These are phyloP conservation scores for Inonotus hispidus DNA, from an alignment of 1,284 basidiomycete species.

Conservation along the genomic window DNA sequence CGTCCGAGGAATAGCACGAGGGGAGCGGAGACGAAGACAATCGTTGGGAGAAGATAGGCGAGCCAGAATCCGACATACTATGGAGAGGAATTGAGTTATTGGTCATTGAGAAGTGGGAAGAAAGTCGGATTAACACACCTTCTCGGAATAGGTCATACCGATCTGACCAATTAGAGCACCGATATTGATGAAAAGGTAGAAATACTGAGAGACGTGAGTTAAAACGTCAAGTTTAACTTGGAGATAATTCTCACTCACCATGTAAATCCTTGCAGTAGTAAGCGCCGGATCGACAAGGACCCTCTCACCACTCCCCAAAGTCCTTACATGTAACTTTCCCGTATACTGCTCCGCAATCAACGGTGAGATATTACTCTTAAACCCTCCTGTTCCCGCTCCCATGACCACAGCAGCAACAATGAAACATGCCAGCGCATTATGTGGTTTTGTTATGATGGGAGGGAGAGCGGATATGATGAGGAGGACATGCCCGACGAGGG, in stretches of 20 bases:
- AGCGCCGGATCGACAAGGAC: constrained; percentile 78
- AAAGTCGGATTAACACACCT: constrained; percentile 32
- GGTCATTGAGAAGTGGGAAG: background rate
- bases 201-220: constrained; percentile 36
- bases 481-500: constrained; percentile 65
- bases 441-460: constrained; percentile 54
- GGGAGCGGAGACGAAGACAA: constrained; percentile 62
- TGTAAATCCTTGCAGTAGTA: constrained; percentile 69
- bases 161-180: constrained; percentile 71
- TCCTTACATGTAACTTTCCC: constrained; percentile 48
- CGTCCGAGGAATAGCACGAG: constrained; percentile 64
- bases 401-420: constrained; percentile 63
- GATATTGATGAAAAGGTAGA: constrained; percentile 76
- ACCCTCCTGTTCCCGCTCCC: constrained; percentile 66
- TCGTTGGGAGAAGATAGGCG: constrained; percentile 63
- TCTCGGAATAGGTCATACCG: constrained; percentile 68
- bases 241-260: constrained; percentile 29
- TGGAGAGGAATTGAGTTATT: constrained; percentile 15
- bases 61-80: constrained; percentile 70
- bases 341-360: constrained; percentile 77
- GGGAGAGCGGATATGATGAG: constrained; percentile 72
- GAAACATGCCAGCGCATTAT: constrained; percentile 59
- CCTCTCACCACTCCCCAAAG: constrained; percentile 58
- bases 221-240: background rate
- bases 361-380: constrained; percentile 80